These are phyloP conservation scores for Cyclospora cayetanensis DNA, from an alignment of 169 alveolate species.

Conservation along the genomic window DNA sequence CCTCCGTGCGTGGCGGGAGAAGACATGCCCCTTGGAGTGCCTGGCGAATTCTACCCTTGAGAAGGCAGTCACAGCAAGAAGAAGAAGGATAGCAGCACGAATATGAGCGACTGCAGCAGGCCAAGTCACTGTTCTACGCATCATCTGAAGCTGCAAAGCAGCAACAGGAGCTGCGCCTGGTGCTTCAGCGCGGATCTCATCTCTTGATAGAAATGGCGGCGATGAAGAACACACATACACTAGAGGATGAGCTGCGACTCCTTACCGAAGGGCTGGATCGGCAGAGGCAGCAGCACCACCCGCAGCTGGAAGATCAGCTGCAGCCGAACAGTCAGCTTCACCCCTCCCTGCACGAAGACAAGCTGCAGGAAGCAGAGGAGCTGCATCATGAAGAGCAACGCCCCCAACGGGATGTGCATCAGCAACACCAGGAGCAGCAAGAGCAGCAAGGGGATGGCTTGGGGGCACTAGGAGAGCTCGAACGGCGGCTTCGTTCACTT, in stretches of 20 bases:
- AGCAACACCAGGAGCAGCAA: slow-evolving; percentile 14
- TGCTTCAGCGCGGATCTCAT: too few species aligned
- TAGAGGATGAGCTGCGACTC: slow-evolving; percentile 7
- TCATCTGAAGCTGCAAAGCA: too few species aligned
- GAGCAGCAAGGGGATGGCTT: background rate
- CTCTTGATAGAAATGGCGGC: too few species aligned
- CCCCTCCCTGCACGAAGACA: background rate
- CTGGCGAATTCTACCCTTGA: too few species aligned
- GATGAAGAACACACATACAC: too few species aligned
- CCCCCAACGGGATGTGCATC: background rate
- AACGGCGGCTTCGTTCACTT: background rate
- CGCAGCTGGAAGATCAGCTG: slow-evolving; percentile 13
- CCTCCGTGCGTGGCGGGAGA: too few species aligned
- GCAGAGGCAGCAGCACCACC: slow-evolving; percentile 5
- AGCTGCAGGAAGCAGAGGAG: background rate
- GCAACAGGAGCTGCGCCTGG: too few species aligned
- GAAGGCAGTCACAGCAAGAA: too few species aligned
- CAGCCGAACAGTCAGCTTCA: background rate
- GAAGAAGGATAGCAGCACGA: too few species aligned
- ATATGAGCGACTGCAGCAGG: too few species aligned
- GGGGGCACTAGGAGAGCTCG: slow-evolving; percentile 8
- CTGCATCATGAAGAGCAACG: background rate
- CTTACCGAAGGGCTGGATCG: slow-evolving; percentile 6
- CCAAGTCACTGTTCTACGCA: too few species aligned
- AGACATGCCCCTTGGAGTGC: too few species aligned